Evolutionary conservation across 257 asterid genomes (phyloP).

Genomic region (Plantago major): DNA sequence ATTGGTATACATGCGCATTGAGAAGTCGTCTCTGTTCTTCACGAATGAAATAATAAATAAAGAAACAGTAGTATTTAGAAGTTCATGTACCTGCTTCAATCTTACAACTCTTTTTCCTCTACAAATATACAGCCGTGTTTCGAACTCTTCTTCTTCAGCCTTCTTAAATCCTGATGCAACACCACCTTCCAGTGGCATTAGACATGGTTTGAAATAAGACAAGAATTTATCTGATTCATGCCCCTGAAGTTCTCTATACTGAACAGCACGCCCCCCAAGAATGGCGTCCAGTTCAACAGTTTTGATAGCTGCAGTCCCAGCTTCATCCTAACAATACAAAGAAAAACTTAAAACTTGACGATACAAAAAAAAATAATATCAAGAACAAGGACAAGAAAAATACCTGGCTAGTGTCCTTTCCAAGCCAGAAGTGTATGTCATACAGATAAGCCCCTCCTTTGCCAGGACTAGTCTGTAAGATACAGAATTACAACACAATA

Average conservation of each 20-base stretch:
- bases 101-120: constrained; percentile 82
- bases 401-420: constrained; percentile 97
- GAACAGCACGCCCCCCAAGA: constrained; percentile 96
- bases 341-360: constrained; percentile 6
- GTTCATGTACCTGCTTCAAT: constrained; percentile 63
- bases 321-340: constrained; percentile 63
- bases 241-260: constrained; percentile 84
- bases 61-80: constrained; percentile 6
- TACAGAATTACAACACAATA: constrained; percentile 1
- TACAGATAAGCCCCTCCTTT: constrained; percentile 81
- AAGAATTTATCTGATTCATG: constrained; percentile 85
- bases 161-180: constrained; percentile 87
- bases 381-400: constrained; percentile 6
- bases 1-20: background rate
- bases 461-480: constrained; percentile 63
- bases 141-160: constrained; percentile 88
- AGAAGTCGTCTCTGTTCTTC: background rate
- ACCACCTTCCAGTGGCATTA: constrained; percentile 92
- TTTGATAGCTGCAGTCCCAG: constrained; percentile 93
- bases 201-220: constrained; percentile 87
- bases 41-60: background rate
- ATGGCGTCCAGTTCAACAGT: constrained; percentile 86
- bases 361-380: constrained; percentile 7
- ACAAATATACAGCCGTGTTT: constrained; percentile 69
- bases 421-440: constrained; percentile 95